Evolutionary conservation across 2,329 filamentous ascomycete species (phyloP).

Genomic region (Rhytidhysteron rufulum): DNA sequence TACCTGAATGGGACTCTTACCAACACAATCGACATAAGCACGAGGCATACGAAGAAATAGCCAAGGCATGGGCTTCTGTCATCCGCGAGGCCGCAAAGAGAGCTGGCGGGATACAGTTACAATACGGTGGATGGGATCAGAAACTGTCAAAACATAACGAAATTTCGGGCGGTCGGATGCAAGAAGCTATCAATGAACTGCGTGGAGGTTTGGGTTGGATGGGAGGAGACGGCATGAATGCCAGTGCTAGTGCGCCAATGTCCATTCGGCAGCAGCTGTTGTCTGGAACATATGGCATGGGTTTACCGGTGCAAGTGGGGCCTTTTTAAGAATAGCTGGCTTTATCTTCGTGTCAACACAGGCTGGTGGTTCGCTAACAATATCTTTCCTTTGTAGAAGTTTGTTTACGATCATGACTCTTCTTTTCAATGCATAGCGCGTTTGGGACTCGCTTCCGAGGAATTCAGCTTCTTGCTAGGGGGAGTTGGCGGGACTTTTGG

Average conservation of each 20-base stretch:
- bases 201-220: slow-evolving; percentile 75
- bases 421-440: slow-evolving; percentile 30
- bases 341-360: too few relatives aligned
- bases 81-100: slow-evolving; percentile 88
- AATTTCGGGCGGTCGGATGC: slow-evolving; percentile 75
- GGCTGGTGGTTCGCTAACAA: too few relatives aligned
- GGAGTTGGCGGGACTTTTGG: too few relatives aligned
- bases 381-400: not conserved
- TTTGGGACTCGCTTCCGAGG: too few relatives aligned
- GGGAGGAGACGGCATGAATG: slow-evolving; percentile 40
- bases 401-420: slow-evolving; percentile 24
- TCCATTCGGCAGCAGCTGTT: slow-evolving; percentile 47
- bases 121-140: slow-evolving; percentile 90
- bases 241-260: slow-evolving; percentile 24
- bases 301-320: slow-evolving; percentile 53
- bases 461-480: too few relatives aligned
- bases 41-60: slow-evolving; percentile 93
- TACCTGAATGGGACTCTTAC: slow-evolving; percentile 87
- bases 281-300: slow-evolving; percentile 54
- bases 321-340: slow-evolving; percentile 52
- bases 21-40: slow-evolving; percentile 91
- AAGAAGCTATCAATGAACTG: slow-evolving; percentile 74
- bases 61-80: slow-evolving; percentile 87
- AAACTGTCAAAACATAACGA: slow-evolving; percentile 84
- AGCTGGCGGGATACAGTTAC: slow-evolving; percentile 83